These are phyloP conservation scores for Drosera spatulata DNA, from an alignment of 179 eudicot species.

Conservation along the genomic window DNA sequence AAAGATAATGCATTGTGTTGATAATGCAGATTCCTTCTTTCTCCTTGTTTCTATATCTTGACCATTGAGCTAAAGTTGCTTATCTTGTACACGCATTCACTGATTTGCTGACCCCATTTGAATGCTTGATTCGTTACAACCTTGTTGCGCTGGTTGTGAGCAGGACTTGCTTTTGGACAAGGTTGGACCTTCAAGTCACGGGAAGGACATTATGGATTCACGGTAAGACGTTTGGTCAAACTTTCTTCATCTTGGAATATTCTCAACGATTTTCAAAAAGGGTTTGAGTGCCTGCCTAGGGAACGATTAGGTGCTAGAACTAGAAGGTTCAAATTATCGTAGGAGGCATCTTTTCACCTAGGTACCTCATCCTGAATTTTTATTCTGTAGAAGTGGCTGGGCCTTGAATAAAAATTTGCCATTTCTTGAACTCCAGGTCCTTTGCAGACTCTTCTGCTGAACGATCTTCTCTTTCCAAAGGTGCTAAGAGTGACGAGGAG, in stretches of 20 bases:
- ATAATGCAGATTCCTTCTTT: neutral
- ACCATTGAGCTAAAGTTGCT: neutral
- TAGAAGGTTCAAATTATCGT: too few species aligned
- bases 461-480: conserved; percentile 27
- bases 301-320: too few species aligned
- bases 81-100: neutral
- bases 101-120: neutral
- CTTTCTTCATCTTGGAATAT: too few species aligned
- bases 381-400: too few species aligned
- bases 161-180: conserved; percentile 75
- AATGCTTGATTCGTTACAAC: neutral
- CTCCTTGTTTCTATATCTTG: neutral
- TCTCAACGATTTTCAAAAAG: too few species aligned
- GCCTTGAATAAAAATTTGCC: too few species aligned
- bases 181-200: conserved; percentile 46
- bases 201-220: conserved; percentile 28
- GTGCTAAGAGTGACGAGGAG: conserved; percentile 28
- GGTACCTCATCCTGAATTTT: too few species aligned
- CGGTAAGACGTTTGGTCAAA: conserved; percentile 15
- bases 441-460: conserved; percentile 35
- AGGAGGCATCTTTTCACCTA: too few species aligned
- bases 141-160: conserved; percentile 1
- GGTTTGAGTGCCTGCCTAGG: too few species aligned
- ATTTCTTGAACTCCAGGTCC: conserved; percentile 31
- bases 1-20: too few species aligned